A percentile compares a stretch with the other conserved stretches of the same genome.
Conservation (phyloP, 2,329 filamentous ascomycete species). For the Pseudogymnoascus sp. region DNA sequence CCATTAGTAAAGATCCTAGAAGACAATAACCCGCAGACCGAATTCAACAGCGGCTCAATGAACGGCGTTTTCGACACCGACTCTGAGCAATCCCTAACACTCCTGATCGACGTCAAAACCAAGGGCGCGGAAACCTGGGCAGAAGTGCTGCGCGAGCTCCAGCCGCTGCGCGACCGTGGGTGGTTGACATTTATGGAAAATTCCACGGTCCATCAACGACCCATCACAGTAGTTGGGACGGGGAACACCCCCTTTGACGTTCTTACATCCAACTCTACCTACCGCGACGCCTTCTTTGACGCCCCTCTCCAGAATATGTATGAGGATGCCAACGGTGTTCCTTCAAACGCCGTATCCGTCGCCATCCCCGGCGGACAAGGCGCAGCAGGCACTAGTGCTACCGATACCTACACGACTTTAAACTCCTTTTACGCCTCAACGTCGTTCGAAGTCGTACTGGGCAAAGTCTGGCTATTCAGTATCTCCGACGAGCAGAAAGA, state of each 20-base stretch:
- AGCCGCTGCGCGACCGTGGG: constrained; percentile 48
- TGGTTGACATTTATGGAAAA: constrained; percentile 49
- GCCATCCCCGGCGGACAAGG: constrained; percentile 32
- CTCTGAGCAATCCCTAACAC: constrained; percentile 45
- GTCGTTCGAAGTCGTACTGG: constrained; percentile 47
- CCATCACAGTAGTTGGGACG: constrained; percentile 61
- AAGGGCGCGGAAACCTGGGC: constrained; percentile 43
- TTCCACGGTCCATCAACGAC: constrained; percentile 41
- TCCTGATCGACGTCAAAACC: constrained; percentile 65
- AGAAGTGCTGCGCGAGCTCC: constrained; percentile 44
- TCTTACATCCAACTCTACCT: constrained; percentile 42
- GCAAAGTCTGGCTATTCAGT: constrained; percentile 35
- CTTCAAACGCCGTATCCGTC: constrained; percentile 13
- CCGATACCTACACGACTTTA: constrained; percentile 35
- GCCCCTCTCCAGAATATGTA: constrained; percentile 46
- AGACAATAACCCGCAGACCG: constrained; percentile 39
- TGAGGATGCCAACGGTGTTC: constrained; percentile 17
- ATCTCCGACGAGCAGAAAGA: constrained; percentile 38
- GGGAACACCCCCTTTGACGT: constrained; percentile 54
- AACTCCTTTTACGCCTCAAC: constrained; percentile 62
- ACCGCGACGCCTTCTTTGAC: constrained; percentile 58
- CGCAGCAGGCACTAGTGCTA: constrained; percentile 30
- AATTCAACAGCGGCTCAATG: constrained; percentile 36
- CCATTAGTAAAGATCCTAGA: constrained; percentile 53
- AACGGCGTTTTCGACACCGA: constrained; percentile 50